Conservation (phyloP, 129 eudicot species). For the Helianthus annuus region HanXRQr2.0-SUNRISE NC_035438.2:13746461-13746960, state of each 20-base stretch:
- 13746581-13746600: neutral
- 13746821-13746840: conserved; percentile 49
- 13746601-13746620: neutral
- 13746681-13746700: conserved; percentile 75
- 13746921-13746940: conserved; percentile 89
- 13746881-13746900: conserved; percentile 1
- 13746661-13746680: conserved; percentile 83
- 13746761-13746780: conserved; percentile 70
- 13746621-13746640: neutral
- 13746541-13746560: too few relatives aligned
- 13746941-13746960: conserved; percentile 89
- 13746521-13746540: too few relatives aligned
- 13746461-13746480: too few relatives aligned
- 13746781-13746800: conserved; percentile 91
- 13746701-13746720: conserved; percentile 74
- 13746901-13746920: conserved; percentile 92
- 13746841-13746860: neutral
- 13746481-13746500: too few relatives aligned
- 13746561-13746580: neutral
- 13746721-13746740: conserved; percentile 98
- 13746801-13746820: conserved; percentile 80
- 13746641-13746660: neutral
- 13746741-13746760: conserved; percentile 86
- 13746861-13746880: neutral
- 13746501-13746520: too few relatives aligned